Base-by-base conservation (phyloP, 805 yeast genomes). In the Yarrowia sp. region DNA sequence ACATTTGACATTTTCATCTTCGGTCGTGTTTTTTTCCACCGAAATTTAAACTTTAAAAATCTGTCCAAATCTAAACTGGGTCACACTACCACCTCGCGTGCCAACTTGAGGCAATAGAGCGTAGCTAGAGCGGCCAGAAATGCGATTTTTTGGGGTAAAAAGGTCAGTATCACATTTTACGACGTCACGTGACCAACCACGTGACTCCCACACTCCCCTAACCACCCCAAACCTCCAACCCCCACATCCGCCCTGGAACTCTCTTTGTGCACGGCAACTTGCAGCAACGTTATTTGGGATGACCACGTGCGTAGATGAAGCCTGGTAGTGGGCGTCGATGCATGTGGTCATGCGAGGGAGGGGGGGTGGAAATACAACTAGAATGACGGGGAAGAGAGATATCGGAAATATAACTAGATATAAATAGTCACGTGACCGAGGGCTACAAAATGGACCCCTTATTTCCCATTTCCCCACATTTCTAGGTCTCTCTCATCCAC, bases 11-110 rank as follows among this genome's bases (percentile, higher is more conserved):
- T 26, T 43, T 26, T 26, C 21, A 26, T 16, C 12, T 46, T 46
- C 19, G 14, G 7, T 6, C 54, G n/a, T 21, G 7, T 8, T 48
- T 30, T 16, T 26, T 26, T 4, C 33, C 10, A 8, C 9, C 21
- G n/a, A 2, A n/a, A 10, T 19, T 48, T 48, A 21, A 7, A 5
- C 38, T 48, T 48, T 48, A 26, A 26, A 38, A 14, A 26, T 26
- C 38, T 48, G 54, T 28, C 19, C 36, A 51, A 51, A 51, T 51
- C 58, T 33, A 22, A 51, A 33, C 58, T 35, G 58, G 58, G 58
- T 51, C 58, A 51, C 58, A 51, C 58, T 51, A 51, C 58, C 58
- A 51, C 58, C 58, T 51, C 58, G 58, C 58, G 58, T 51, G 58
- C 58, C 58, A 51, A 8, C n/a, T n/a, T 26, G 30, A 26, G 30